phyloP scores from a whole-genome alignment of 805 yeast species.

The Metschnikowia borealis region DNA sequence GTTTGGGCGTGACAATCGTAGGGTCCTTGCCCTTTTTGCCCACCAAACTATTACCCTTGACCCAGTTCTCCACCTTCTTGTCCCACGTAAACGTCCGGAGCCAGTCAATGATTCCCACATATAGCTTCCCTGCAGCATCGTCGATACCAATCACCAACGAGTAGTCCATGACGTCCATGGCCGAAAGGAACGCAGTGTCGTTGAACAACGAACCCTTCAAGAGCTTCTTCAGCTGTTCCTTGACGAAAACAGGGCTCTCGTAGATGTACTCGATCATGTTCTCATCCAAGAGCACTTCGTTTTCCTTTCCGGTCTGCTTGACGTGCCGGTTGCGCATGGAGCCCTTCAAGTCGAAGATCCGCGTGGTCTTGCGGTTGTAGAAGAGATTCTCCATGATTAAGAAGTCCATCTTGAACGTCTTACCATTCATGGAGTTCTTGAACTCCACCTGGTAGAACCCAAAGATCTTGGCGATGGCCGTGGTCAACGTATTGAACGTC shows the following conservation, averaged over 20 bases:
- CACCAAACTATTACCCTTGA: constrained; percentile 87
- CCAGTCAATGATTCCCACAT: constrained; percentile 93
- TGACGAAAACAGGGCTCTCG: constrained; percentile 90
- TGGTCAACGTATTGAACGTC: constrained; percentile 89
- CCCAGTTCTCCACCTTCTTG: constrained; percentile 97
- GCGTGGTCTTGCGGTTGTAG: constrained; percentile 71
- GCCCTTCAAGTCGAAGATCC: constrained; percentile 95
- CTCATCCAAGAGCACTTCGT: constrained; percentile 92
- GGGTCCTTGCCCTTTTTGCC: constrained; percentile 86
- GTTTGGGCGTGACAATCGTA: constrained; percentile 95
- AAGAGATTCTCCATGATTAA: constrained; percentile 94
- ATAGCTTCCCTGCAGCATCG: constrained; percentile 55
- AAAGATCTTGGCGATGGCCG: constrained; percentile 89
- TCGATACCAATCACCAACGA: constrained; percentile 93
- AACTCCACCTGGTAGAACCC: constrained; percentile 95
- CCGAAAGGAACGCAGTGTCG: constrained; percentile 88
- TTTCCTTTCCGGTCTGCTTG: constrained; percentile 90
- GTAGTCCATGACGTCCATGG: constrained; percentile 98
- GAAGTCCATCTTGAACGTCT: constrained; percentile 79
- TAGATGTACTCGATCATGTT: constrained; percentile 97
- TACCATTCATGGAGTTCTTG: constrained; percentile 71
- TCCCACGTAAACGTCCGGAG: constrained; percentile 98
- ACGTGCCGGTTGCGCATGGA: constrained; percentile 97
- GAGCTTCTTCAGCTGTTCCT: constrained; percentile 84
- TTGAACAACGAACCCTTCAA: constrained; percentile 89